These are phyloP conservation scores for Fusarium subglutinans DNA, from an alignment of 2,329 filamentous ascomycete genomes.

Conservation along the genomic window DNA sequence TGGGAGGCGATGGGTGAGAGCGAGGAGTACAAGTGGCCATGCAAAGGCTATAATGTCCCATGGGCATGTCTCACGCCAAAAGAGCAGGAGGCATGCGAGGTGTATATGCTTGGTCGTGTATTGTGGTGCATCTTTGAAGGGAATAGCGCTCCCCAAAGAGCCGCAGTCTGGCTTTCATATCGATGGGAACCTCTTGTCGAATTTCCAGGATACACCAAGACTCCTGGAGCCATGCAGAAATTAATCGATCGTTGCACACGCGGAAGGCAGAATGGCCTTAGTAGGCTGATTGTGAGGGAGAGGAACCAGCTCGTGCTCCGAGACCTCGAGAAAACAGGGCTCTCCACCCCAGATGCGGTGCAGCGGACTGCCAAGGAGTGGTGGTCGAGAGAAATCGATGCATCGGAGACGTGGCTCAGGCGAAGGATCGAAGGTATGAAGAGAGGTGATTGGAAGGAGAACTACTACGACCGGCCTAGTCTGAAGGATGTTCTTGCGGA, in stretches of 20 bases:
- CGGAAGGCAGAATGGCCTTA: slow-evolving; percentile 57
- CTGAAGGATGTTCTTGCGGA: slow-evolving; percentile 54
- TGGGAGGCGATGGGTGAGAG: slow-evolving; percentile 54
- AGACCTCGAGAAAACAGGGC: slow-evolving; percentile 43
- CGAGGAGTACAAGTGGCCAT: slow-evolving; percentile 59
- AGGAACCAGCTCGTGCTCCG: slow-evolving; percentile 58
- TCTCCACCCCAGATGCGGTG: slow-evolving; percentile 49
- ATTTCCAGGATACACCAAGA: slow-evolving; percentile 62
- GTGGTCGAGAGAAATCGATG: slow-evolving; percentile 59
- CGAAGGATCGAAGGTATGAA: slow-evolving; percentile 51
- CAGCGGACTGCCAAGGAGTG: slow-evolving; percentile 54
- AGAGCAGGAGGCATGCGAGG: slow-evolving; percentile 67
- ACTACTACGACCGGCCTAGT: slow-evolving; percentile 60
- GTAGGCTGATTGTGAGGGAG: slow-evolving; percentile 55
- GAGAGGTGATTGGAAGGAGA: slow-evolving; percentile 58
- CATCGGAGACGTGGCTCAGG: slow-evolving; percentile 58
- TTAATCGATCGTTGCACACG: slow-evolving; percentile 64
- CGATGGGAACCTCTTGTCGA: slow-evolving; percentile 63
- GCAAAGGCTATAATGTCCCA: slow-evolving; percentile 62
- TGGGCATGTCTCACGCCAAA: slow-evolving; percentile 62
- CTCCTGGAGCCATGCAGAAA: slow-evolving; percentile 55
- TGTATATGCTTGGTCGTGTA: slow-evolving; percentile 70
- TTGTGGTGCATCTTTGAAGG: slow-evolving; percentile 72
- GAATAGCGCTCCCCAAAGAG: slow-evolving; percentile 64
- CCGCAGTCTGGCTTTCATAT: slow-evolving; percentile 68